Percentiles rank a stretch among this genome's conserved stretches.
These are phyloP conservation scores for Heritiera fomes DNA, from an alignment of 345 rosid genomes.

Conservation along the genomic window DNA sequence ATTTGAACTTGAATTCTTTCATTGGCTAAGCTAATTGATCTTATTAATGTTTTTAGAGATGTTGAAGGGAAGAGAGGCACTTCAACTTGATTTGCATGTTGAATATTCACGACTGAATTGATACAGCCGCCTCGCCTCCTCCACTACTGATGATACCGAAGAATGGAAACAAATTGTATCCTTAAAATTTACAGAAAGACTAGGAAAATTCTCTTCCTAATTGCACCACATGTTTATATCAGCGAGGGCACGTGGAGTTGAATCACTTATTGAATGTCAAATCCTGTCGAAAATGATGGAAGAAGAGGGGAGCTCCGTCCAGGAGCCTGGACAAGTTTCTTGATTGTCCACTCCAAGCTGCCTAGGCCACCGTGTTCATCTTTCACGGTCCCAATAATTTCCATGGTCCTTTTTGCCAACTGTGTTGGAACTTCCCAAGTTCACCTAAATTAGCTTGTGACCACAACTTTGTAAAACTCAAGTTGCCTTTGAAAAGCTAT, in stretches of 20 bases:
- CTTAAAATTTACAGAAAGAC: neutral
- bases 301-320: neutral
- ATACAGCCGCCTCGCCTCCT: neutral
- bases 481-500: neutral
- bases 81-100: too few relatives aligned
- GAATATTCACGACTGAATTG: neutral
- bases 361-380: neutral
- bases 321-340: neutral
- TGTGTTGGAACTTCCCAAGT: conserved; percentile 3
- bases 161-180: neutral
- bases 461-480: neutral
- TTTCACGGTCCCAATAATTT: neutral
- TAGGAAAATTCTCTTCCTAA: conserved; percentile 2
- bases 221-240: conserved; percentile 8
- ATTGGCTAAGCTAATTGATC: too few relatives aligned
- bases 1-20: too few relatives aligned
- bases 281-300: conserved; percentile 16
- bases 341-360: neutral
- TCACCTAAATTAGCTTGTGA: neutral
- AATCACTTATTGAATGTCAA: neutral
- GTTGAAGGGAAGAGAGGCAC: neutral
- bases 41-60: neutral
- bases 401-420: neutral
- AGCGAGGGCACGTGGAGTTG: neutral
- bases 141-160: neutral